Evolutionary conservation across 176 grass and related monocot species (phyloP), one percentile per base, ranked within the genome.

Genomic region (Bothriochloa decipiens): DNA sequence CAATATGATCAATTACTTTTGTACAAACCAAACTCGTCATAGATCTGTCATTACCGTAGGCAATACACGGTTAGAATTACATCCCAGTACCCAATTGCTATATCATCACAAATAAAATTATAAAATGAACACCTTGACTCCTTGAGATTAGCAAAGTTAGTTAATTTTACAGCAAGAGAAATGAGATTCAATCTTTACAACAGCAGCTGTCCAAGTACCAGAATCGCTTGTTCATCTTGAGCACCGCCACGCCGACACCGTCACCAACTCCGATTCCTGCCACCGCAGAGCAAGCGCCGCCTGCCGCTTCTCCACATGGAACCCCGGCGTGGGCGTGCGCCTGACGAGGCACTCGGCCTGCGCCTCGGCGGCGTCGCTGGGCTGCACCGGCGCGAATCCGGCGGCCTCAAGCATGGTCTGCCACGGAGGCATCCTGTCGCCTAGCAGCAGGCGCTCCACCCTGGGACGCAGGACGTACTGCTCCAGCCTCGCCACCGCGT

Each of bases 291-390:
- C 84, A 7, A 94, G 86, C 12, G 72, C 81, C 4, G 68, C 9
- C 7, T 79, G 81, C 0, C 61, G 47, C 72, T 89, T 88, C 67
- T 87, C 84, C 18, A 89, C 84, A 26, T 87, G 88, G 84, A 94
- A 94, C 2, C 92, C 92, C 36, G 80, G 72, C 18, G 79, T 71
- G 41, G 77, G 23, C 12, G 74, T 80, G 58, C 89, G 81, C 62
- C 84, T 70, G 16, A 94, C 77, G 2, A 94, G 77, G 72, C 89
- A 94, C n/a, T 94, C 92, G 7, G 92, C 92, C 81, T 94, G 92
- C 2, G 86, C 85, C 89, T 91, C 92, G 3, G 89, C 50, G 0
- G 87, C 74, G 66, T 75, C 72, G 83, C 89, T 91, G 52, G 89
- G 75, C 16, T 87, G 89, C 86, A 91, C 14, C 1, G 84, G 77